Evolutionary conservation across 345 rosid species (phyloP).

Genomic region (Dipteronia sinensis): DNA sequence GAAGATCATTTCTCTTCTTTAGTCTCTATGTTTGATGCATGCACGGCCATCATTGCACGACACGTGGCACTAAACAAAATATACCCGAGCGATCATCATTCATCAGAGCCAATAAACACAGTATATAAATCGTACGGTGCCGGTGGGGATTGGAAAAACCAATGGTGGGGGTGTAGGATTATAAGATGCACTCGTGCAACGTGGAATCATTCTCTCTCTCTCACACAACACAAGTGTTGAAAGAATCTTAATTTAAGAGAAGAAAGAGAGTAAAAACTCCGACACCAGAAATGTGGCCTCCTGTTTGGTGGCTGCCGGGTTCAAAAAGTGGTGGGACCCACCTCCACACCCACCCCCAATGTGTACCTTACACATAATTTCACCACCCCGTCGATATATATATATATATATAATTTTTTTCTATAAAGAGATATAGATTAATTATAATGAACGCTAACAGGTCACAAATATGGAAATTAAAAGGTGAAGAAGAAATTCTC

Average conservation of each 20-base stretch:
- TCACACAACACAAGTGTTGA: background rate
- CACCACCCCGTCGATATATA: slow-evolving; percentile 18
- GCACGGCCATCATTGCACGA: slow-evolving; percentile 23
- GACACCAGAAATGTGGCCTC: slow-evolving; percentile 39
- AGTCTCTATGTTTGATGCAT: background rate
- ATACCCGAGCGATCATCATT: background rate
- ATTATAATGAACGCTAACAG: background rate
- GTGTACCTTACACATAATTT: slow-evolving; percentile 23
- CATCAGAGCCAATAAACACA: background rate
- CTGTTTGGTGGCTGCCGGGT: slow-evolving; percentile 49
- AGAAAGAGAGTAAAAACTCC: slow-evolving; percentile 20
- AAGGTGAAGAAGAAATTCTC: background rate
- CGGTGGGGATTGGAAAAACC: background rate
- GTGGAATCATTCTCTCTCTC: background rate
- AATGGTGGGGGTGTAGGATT: background rate
- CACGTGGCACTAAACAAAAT: slow-evolving; percentile 17
- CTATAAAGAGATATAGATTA: background rate
- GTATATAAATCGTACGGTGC: background rate
- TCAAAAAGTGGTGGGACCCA: slow-evolving; percentile 25
- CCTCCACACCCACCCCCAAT: background rate
- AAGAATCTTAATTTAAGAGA: slow-evolving; percentile 26
- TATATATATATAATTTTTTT: too few relatives aligned
- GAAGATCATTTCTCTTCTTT: background rate
- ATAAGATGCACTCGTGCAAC: background rate
- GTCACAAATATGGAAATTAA: background rate